Percentiles rank a stretch among this genome's conserved stretches.
Evolutionary conservation across 2,329 filamentous ascomycete species (phyloP).

Genomic region (Ceratocystis diversiconidia): DNA sequence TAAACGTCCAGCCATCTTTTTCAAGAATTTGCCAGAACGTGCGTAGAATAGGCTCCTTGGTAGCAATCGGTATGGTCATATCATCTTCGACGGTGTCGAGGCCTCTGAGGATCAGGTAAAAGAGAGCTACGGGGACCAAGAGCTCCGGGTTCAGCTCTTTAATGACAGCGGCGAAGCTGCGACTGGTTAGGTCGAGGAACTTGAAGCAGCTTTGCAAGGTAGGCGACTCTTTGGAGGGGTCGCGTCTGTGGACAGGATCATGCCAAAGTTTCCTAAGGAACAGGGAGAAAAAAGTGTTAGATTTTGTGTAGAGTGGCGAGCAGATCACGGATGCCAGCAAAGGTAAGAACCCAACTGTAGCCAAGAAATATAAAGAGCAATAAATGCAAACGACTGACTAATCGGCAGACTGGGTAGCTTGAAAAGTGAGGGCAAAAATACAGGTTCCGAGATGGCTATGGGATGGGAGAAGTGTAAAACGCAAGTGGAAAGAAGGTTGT

Average conservation of each 20-base stretch:
- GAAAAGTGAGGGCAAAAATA: constrained; percentile 19
- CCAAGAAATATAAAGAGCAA: background rate
- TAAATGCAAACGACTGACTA: background rate
- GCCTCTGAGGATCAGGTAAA: constrained; percentile 84
- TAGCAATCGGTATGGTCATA: constrained; percentile 71
- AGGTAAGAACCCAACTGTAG: background rate
- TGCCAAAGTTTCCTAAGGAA: constrained; percentile 84
- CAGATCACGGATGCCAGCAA: constrained; percentile 5
- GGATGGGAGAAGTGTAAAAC: constrained; percentile 18
- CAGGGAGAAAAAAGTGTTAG: constrained; percentile 8
- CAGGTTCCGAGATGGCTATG: background rate
- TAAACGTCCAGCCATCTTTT: constrained; percentile 79
- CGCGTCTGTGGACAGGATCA: constrained; percentile 75
- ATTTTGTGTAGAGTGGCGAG: background rate
- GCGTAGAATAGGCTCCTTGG: constrained; percentile 75
- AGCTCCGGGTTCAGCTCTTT: constrained; percentile 92
- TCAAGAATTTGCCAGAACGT: constrained; percentile 68
- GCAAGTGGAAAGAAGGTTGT: background rate
- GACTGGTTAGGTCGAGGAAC: constrained; percentile 74
- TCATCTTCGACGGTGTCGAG: constrained; percentile 99
- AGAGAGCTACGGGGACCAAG: constrained; percentile 73
- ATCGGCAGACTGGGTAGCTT: background rate
- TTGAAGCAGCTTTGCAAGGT: constrained; percentile 73
- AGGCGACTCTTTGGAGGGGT: constrained; percentile 58
- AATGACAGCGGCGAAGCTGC: constrained; percentile 86